Conservation (phyloP, 2,329 filamentous ascomycete species). For the Atkinsonella hypoxylon region DNA sequence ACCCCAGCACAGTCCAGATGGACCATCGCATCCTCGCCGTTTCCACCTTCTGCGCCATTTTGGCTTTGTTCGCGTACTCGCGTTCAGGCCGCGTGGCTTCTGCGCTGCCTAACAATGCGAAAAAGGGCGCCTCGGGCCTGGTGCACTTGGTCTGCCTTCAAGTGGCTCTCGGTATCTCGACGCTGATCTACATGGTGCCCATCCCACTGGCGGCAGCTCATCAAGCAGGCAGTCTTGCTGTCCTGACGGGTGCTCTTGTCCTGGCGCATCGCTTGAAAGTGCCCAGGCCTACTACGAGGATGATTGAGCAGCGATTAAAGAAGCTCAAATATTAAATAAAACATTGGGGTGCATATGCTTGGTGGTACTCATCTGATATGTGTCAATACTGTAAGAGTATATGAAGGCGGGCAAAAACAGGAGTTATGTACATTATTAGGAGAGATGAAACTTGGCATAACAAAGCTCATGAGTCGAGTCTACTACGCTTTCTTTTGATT, state of each 20-base stretch:
- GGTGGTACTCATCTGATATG: neutral
- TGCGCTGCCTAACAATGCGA: constrained; percentile 50
- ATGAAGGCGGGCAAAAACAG: neutral
- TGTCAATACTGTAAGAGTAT: neutral
- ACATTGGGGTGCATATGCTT: neutral
- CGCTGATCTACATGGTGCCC: constrained; percentile 88
- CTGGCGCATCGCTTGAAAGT: constrained; percentile 68
- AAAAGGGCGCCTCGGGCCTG: constrained; percentile 62
- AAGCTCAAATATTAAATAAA: constrained; percentile 11
- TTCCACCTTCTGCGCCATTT: constrained; percentile 72
- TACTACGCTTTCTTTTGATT: neutral
- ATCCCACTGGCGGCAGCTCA: constrained; percentile 79
- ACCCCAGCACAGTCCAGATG: constrained; percentile 88
- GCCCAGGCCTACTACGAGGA: constrained; percentile 49
- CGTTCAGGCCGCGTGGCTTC: constrained; percentile 48
- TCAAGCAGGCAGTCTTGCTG: constrained; percentile 77
- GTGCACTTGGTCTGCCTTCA: constrained; percentile 76
- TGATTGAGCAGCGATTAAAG: constrained; percentile 43
- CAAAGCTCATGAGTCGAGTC: neutral
- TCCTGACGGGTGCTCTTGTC: constrained; percentile 72
- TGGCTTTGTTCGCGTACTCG: constrained; percentile 71
- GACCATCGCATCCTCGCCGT: constrained; percentile 89
- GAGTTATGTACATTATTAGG: neutral
- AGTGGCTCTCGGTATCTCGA: constrained; percentile 76
- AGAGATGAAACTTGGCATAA: neutral